phyloP scores from a whole-genome alignment of 2,329 filamentous ascomycete genomes.

The Aspergillus pseudoviridinutans region DNA sequence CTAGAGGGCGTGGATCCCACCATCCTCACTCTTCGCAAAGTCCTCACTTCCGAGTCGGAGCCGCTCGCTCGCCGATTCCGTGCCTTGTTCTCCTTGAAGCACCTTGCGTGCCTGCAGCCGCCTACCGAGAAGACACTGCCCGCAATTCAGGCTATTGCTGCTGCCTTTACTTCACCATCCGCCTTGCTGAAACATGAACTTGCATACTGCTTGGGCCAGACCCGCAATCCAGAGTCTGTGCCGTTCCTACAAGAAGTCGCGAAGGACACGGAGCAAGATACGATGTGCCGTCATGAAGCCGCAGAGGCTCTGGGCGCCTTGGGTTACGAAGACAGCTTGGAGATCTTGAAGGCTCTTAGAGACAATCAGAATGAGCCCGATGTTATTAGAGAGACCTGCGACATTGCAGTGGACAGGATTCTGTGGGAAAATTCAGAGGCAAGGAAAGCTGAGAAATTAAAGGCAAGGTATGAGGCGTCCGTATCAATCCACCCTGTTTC shows the following conservation, averaged over 20 bases:
- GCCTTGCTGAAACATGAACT: constrained; percentile 94
- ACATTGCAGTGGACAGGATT: constrained; percentile 91
- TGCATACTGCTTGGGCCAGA: constrained; percentile 94
- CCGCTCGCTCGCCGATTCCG: constrained; percentile 88
- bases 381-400: constrained; percentile 90
- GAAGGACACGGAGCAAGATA: constrained; percentile 74
- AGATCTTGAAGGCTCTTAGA: constrained; percentile 67
- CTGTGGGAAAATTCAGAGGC: constrained; percentile 82
- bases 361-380: constrained; percentile 72
- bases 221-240: constrained; percentile 70
- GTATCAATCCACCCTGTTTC: constrained; percentile 4
- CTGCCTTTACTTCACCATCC: constrained; percentile 77
- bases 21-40: constrained; percentile 55
- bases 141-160: constrained; percentile 77
- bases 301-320: constrained; percentile 91
- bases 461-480: constrained; percentile 61
- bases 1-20: constrained; percentile 29
- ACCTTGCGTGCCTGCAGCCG: constrained; percentile 69
- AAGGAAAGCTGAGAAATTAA: constrained; percentile 70
- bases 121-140: constrained; percentile 56
- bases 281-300: constrained; percentile 95
- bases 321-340: constrained; percentile 69
- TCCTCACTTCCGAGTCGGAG: constrained; percentile 73
- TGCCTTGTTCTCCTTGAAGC: constrained; percentile 95
- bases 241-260: constrained; percentile 70